Evolutionary conservation across 2,329 filamentous ascomycete species (phyloP), one percentile per base, ranked within the genome.

Genomic region (Arthrobotrys iridis): DNA sequence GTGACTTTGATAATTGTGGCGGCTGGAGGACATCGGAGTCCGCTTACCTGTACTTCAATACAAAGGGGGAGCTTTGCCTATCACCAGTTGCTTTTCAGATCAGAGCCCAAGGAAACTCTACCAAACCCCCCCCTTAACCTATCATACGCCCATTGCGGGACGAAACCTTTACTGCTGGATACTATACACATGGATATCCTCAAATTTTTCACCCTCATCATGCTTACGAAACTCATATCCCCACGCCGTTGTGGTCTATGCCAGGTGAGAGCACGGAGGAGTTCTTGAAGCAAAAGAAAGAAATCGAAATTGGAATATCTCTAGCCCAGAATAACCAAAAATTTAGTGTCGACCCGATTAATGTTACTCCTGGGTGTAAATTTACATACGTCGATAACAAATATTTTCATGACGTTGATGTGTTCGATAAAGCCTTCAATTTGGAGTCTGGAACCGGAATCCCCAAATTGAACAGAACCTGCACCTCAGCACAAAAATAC

Each of bases 361-460:
- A 18, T 10, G 20, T 28, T 24, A 7, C 11, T 15, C 37, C 50
- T 2, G 40, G 48, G 0, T 4, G 26, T 4, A 8, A 26, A 1
- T 4, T 11, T 46, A 18, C 37, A 1, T 67, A 67, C 13, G 35
- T 67, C 1, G 22, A 30, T 2, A 43, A 18, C 0, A 40, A 35
- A 24, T 18, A 18, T 18, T 0, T 67, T 2, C 4, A 58, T 15
- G 18, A 28, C 15, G 15, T 43, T 4, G 26, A 58, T 3, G 11
- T 6, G n/a, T 67, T 67, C 26, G 15, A 33, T 0, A 30, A 46
- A 28, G n/a, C 33, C 20, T 66, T 66, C 35, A 66, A 46, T 18
- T 7, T 66, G 1, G 1, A n/a, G 24, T 35, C 30, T 11, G 62
- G 62, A 3, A 57, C 28, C 7, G 30, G 45, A 2, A 10, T 43